Evolutionary conservation across 805 yeast species (phyloP).

Genomic region (Kazachstania psychrophila): DNA sequence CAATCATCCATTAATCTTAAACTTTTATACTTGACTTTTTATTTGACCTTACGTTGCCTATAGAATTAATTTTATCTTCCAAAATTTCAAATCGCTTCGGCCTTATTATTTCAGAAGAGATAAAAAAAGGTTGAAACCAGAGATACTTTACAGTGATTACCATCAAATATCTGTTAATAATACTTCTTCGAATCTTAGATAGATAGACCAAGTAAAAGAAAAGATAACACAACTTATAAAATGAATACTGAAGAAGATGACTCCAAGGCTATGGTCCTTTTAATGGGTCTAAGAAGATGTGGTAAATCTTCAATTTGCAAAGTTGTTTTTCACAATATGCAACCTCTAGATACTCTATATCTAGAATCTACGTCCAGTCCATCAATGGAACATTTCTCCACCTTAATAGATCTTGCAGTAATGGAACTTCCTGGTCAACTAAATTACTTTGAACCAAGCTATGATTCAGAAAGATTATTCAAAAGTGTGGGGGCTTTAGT

Average conservation of each 20-base stretch:
- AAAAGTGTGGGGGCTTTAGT: conserved; percentile 81
- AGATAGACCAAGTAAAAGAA: too few species aligned
- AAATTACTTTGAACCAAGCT: conserved; percentile 76
- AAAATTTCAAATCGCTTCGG: too few species aligned
- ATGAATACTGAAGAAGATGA: conserved; percentile 28
- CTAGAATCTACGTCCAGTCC: conserved; percentile 86
- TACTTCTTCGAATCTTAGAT: too few species aligned
- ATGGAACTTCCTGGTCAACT: conserved; percentile 95
- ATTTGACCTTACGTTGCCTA: too few species aligned
- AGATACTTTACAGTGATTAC: too few species aligned
- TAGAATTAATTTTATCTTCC: too few species aligned
- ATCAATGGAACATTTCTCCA: conserved; percentile 71
- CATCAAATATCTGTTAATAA: too few species aligned
- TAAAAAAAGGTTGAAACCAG: too few species aligned
- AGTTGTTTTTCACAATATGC: conserved; percentile 94
- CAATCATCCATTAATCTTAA: too few species aligned
- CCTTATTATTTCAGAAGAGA: too few species aligned
- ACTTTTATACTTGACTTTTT: too few species aligned
- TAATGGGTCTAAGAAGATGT: conserved; percentile 83
- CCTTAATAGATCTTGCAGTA: conserved; percentile 76
- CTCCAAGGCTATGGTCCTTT: conserved; percentile 67
- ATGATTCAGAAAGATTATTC: conserved; percentile 70
- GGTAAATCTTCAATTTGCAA: conserved; percentile 95
- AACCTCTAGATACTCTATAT: conserved; percentile 85
- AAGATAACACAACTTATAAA: too few species aligned